Conservation (phyloP, 192 early-diverging fungal species). For the Coemansia sp. region DNA sequence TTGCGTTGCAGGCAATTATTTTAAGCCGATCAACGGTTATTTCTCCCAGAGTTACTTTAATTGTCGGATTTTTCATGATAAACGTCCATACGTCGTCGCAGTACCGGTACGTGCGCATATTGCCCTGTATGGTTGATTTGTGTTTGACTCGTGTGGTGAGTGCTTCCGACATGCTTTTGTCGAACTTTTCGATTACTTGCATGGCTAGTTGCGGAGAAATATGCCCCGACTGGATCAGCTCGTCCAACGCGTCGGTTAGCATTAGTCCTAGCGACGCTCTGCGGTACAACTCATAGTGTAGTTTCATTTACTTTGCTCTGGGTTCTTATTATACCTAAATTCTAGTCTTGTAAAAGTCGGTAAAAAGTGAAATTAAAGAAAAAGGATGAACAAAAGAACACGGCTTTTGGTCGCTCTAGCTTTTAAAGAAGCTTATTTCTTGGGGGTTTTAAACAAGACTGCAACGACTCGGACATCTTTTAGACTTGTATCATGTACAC, state of each 20-base stretch:
- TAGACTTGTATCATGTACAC: too few species aligned
- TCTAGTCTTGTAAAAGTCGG: background rate
- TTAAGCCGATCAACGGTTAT: constrained; percentile 63
- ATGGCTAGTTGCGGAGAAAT: constrained; percentile 92
- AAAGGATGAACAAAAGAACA: background rate
- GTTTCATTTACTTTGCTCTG: background rate
- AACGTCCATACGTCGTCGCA: constrained; percentile 99
- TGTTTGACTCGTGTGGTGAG: constrained; percentile 73
- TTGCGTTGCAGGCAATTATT: constrained; percentile 4
- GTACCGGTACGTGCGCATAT: constrained; percentile 84
- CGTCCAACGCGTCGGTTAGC: constrained; percentile 93
- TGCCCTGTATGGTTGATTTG: constrained; percentile 74
- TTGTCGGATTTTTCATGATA: constrained; percentile 78
- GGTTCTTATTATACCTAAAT: background rate
- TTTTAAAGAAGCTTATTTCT: background rate
- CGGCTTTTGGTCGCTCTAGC: background rate
- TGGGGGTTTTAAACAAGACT: background rate
- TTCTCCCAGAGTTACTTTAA: constrained; percentile 80
- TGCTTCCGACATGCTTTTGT: constrained; percentile 80
- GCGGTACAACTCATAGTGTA: constrained; percentile 68
- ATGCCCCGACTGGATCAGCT: constrained; percentile 80
- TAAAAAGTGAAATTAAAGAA: background rate
- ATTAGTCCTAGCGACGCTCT: constrained; percentile 79
- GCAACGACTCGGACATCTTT: too few species aligned
- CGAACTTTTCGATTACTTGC: constrained; percentile 74